Conservation (phyloP, 2,329 filamentous ascomycete genomes). For the Cladobotryum mycophilum region DNA sequence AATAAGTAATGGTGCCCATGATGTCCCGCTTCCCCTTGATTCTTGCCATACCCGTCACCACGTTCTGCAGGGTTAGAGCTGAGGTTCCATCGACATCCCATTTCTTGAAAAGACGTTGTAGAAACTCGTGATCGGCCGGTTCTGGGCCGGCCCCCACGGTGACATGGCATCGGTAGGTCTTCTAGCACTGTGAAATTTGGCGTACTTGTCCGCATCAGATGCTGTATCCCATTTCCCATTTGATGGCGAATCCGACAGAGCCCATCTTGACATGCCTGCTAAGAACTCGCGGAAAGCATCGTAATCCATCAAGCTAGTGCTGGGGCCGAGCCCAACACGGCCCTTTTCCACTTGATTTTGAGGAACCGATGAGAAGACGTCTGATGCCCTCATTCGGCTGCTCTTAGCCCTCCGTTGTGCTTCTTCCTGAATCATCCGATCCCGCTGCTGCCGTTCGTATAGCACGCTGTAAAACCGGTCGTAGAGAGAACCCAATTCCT, state of each 20-base stretch:
- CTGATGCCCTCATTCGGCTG: slow-evolving; percentile 37
- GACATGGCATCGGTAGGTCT: slow-evolving; percentile 39
- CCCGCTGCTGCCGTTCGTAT: slow-evolving; percentile 84
- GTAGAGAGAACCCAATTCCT: slow-evolving; percentile 85
- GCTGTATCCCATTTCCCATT: slow-evolving; percentile 44
- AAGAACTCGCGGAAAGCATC: slow-evolving; percentile 93
- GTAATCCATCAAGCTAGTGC: slow-evolving; percentile 93
- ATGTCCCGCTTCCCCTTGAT: slow-evolving; percentile 94
- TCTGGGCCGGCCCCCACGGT: slow-evolving; percentile 53
- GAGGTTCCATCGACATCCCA: slow-evolving; percentile 79
- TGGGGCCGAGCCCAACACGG: slow-evolving; percentile 80
- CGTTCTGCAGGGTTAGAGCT: slow-evolving; percentile 81
- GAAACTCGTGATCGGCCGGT: slow-evolving; percentile 91
- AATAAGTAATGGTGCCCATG: slow-evolving; percentile 96
- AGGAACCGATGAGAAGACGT: slow-evolving; percentile 29
- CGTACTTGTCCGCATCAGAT: slow-evolving; percentile 47
- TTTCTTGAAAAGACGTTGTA: slow-evolving; percentile 76
- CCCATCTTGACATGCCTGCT: slow-evolving; percentile 85
- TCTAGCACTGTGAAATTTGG: slow-evolving; percentile 55
- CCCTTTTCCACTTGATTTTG: slow-evolving; percentile 66
- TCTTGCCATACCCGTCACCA: slow-evolving; percentile 81
- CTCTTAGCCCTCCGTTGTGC: slow-evolving; percentile 59
- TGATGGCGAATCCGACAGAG: slow-evolving; percentile 75
- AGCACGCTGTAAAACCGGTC: slow-evolving; percentile 89
- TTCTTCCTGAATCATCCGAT: slow-evolving; percentile 71